phyloP scores from a whole-genome alignment of 805 yeast genomes.

The Candida ulmi region DNA sequence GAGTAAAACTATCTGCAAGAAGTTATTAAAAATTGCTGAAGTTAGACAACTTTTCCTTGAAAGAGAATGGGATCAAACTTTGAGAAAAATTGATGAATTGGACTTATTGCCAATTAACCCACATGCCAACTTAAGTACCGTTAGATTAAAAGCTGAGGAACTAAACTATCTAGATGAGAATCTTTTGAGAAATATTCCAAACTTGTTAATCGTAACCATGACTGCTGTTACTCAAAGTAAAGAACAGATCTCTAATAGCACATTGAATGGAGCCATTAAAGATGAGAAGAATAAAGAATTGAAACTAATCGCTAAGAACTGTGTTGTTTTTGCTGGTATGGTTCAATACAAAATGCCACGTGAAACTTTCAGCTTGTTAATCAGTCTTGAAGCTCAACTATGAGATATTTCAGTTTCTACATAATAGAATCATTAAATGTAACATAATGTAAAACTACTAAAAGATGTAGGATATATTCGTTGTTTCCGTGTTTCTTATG shows the following conservation, averaged over 20 bases:
- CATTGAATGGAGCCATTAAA: slow-evolving; percentile 41
- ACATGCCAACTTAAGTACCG: slow-evolving; percentile 24
- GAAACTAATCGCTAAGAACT: slow-evolving; percentile 66
- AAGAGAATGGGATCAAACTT: slow-evolving; percentile 53
- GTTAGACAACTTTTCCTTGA: slow-evolving; percentile 56
- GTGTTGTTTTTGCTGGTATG: slow-evolving; percentile 94
- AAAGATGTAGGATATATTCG: not conserved
- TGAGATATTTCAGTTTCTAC: too few species aligned
- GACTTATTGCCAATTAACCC: slow-evolving; percentile 59
- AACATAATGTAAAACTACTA: too few species aligned
- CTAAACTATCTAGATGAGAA: slow-evolving; percentile 60
- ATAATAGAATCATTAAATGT: too few species aligned
- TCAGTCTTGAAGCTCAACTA: slow-evolving; percentile 50
- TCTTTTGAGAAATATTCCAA: slow-evolving; percentile 74
- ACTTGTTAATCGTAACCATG: slow-evolving; percentile 76
- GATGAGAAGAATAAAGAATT: slow-evolving; percentile 51
- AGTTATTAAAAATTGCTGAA: slow-evolving; percentile 59
- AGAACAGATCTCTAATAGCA: slow-evolving; percentile 30
- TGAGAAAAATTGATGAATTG: slow-evolving; percentile 50
- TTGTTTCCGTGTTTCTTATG: too few species aligned
- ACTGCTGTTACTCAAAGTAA: slow-evolving; percentile 60
- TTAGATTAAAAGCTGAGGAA: slow-evolving; percentile 67
- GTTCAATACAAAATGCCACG: slow-evolving; percentile 88
- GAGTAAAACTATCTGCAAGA: slow-evolving; percentile 59
- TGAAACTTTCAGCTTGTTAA: slow-evolving; percentile 69